Evolutionary conservation across 345 rosid species (phyloP).

Genomic region (Populus deltoides): DNA sequence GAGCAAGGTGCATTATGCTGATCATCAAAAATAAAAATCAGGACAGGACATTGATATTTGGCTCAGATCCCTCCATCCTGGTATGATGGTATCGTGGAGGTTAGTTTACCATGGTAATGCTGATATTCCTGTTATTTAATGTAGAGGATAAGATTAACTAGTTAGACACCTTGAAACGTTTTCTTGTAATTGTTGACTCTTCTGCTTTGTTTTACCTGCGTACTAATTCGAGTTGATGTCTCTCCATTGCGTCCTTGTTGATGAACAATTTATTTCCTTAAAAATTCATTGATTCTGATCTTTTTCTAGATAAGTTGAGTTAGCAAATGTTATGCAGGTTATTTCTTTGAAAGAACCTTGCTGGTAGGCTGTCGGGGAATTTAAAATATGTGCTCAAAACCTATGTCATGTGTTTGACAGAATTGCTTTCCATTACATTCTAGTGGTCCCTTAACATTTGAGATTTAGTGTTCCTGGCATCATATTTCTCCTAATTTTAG

Average conservation of each 20-base stretch:
- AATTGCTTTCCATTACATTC: neutral
- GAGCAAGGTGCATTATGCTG: neutral
- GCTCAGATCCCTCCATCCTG: neutral
- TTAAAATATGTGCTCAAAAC: neutral
- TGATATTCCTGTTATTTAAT: neutral
- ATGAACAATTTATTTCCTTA: neutral
- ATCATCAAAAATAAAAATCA: neutral
- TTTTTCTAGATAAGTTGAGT: neutral
- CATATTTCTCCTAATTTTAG: too few relatives aligned
- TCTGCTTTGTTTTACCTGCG: neutral
- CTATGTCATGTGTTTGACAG: neutral
- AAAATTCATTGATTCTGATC: neutral
- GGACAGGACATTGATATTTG: neutral
- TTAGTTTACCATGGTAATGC: neutral
- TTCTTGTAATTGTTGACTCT: neutral
- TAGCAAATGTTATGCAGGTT: neutral
- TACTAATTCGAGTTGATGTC: neutral
- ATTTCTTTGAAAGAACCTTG: neutral
- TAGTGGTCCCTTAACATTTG: neutral
- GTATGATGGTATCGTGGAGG: neutral
- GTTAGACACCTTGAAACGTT: neutral
- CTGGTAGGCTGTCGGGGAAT: neutral
- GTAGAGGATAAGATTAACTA: neutral
- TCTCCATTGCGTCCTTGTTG: neutral
- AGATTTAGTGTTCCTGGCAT: neutral